Base-by-base conservation (phyloP, 208 protist species). In the Plasmodiophora brassicae region DNA sequence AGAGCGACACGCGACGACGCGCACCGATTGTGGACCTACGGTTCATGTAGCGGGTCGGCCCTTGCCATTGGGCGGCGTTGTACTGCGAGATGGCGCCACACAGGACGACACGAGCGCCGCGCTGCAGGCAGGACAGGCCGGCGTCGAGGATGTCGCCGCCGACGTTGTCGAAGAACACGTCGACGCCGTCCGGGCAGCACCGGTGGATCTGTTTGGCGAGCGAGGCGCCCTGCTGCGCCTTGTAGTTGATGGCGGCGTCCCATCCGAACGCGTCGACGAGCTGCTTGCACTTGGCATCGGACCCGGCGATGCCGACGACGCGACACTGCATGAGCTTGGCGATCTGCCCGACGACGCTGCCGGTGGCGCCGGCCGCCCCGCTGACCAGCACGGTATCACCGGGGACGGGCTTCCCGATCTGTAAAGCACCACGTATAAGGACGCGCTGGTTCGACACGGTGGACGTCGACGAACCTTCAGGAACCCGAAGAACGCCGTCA, bases 141-240 rank as follows among this genome's bases (percentile, higher is more conserved):
- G 65, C 88, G 85, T 91, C 89, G 0, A 72, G 22, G 39, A 72
- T 90, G 5, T 87, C 65, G 0, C 84, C 88, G 45, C 90, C 84
- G 25, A 91, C 90, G 65, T 90, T 91, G 35, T 91, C 90, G 39
- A 88, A 91, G 45, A 88, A 91, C 1, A 90, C 35, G 71, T 91
- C 46, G 46, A 90, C 38, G 36, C 90, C 90, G 20, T 91, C 84
- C n/a, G 88, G 90, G 35, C 54, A 88, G n/a, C 45, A 45, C 36
- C 72, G 14, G 5, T 35, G 38, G 43, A 89, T 36, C 35, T 71
- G 1, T 35, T 72, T 1, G 43, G 45, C 10, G 5, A 87, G 44
- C 39, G 46, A 83, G 36, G 8, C n/a, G 10, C 10, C 5, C n/a
- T n/a, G n/a, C n/a, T n/a, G n/a, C 1, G n/a, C 14, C 43, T 91